These are phyloP conservation scores for Aspergillus persii DNA, from an alignment of 2,329 filamentous ascomycete species.

Conservation along the genomic window DNA sequence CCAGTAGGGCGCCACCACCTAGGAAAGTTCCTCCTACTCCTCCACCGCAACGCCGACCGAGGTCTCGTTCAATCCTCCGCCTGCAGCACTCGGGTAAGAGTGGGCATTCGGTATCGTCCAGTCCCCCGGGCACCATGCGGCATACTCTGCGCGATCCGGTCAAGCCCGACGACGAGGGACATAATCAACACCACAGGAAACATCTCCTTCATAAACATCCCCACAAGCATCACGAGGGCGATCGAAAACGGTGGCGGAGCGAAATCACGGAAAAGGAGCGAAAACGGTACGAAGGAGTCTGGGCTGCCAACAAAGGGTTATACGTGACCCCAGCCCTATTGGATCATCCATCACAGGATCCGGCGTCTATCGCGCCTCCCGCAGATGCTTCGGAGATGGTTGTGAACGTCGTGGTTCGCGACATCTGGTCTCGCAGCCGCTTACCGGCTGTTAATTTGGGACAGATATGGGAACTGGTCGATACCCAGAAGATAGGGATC, in stretches of 20 bases:
- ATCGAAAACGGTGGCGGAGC: slow-evolving; percentile 46
- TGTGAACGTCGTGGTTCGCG: slow-evolving; percentile 46
- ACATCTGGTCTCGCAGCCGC: slow-evolving; percentile 50
- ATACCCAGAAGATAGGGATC: slow-evolving; percentile 35
- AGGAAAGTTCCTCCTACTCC: slow-evolving; percentile 37
- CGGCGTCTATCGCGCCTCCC: slow-evolving; percentile 19
- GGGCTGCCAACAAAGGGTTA: slow-evolving; percentile 49
- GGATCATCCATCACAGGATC: slow-evolving; percentile 9
- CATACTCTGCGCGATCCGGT: slow-evolving; percentile 42
- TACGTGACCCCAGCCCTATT: slow-evolving; percentile 23
- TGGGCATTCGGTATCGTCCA: slow-evolving; percentile 31
- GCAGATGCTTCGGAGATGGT: slow-evolving; percentile 38
- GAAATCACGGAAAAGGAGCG: slow-evolving; percentile 46
- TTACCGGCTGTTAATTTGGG: slow-evolving; percentile 39
- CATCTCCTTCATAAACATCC: slow-evolving; percentile 45
- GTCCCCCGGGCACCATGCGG: slow-evolving; percentile 39
- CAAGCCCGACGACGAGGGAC: slow-evolving; percentile 35
- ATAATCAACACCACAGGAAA: slow-evolving; percentile 29
- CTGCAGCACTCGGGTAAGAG: slow-evolving; percentile 28
- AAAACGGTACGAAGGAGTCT: slow-evolving; percentile 51
- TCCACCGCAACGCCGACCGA: slow-evolving; percentile 38
- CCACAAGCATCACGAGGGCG: slow-evolving; percentile 49
- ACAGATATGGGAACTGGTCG: slow-evolving; percentile 49
- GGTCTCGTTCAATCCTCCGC: slow-evolving; percentile 37
- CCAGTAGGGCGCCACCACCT: slow-evolving; percentile 40